phyloP scores from a whole-genome alignment of 306 rosid species.

The Cucurbita moschata region DNA sequence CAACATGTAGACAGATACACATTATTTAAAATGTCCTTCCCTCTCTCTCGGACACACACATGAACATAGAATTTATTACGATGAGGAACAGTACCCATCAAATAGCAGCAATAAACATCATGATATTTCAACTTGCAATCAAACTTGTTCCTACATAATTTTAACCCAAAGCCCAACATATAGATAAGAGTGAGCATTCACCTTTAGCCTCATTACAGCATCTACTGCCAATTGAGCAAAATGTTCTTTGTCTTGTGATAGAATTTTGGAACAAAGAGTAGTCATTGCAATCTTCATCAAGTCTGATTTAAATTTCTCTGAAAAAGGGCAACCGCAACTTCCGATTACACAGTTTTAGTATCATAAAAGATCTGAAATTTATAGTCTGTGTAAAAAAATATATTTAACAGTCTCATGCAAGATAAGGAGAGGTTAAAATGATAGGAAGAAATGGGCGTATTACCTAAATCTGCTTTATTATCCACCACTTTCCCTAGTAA shows the following conservation, averaged over 20 bases:
- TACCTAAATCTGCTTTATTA: slow-evolving; percentile 73
- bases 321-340: background rate
- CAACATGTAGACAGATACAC: background rate
- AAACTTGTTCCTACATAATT: background rate
- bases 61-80: background rate
- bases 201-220: slow-evolving; percentile 94
- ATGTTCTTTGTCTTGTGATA: slow-evolving; percentile 89
- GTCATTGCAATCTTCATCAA: slow-evolving; percentile 95
- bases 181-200: slow-evolving; percentile 8
- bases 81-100: background rate
- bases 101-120: background rate
- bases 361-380: background rate
- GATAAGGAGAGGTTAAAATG: background rate
- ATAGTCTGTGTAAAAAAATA: background rate
- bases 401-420: background rate
- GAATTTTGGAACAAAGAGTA: slow-evolving; percentile 94
- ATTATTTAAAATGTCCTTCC: background rate
- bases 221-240: slow-evolving; percentile 87
- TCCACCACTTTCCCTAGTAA: slow-evolving; percentile 70
- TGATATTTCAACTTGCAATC: background rate
- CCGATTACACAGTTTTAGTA: background rate
- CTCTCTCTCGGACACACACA: background rate
- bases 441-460: background rate
- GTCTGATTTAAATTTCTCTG: slow-evolving; percentile 80
- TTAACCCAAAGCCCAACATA: background rate